Conservation (phyloP, 108 stramenopile species). For the Hondaea fermentalgiana region DNA sequence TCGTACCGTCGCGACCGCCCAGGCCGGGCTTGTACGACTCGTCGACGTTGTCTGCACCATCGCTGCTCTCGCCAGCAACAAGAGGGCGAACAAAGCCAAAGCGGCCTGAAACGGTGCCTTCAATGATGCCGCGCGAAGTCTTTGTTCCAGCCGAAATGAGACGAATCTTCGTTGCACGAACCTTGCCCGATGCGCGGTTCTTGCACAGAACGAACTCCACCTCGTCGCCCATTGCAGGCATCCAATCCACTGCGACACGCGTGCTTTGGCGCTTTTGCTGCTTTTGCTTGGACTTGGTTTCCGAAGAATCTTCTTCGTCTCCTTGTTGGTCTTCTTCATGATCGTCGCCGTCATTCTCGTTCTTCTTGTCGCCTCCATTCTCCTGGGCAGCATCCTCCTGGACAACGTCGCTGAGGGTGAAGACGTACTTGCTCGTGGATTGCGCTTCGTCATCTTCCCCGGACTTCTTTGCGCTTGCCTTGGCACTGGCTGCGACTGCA, state of each 20-base stretch:
- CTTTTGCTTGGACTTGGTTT: background rate
- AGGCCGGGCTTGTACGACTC: background rate
- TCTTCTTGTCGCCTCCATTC: background rate
- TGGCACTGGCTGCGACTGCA: background rate
- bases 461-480: background rate
- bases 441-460: background rate
- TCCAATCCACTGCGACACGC: background rate
- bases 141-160: background rate
- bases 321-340: no score
- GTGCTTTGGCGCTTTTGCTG: background rate
- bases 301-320: no score
- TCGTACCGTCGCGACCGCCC: background rate
- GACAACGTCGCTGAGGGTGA: background rate
- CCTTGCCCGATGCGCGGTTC: background rate
- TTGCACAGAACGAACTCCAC: conserved; percentile 8
- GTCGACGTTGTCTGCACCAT: background rate
- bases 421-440: background rate
- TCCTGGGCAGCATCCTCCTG: background rate
- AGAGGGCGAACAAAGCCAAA: conserved; percentile 14
- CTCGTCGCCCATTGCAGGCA: background rate
- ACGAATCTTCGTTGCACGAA: background rate
- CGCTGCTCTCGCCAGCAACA: background rate
- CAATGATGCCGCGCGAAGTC: background rate
- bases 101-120: background rate
- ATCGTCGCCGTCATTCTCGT: no score